These are phyloP conservation scores for Arctostaphylos glauca DNA, from an alignment of 148 eudicot species.

Conservation along the genomic window DNA sequence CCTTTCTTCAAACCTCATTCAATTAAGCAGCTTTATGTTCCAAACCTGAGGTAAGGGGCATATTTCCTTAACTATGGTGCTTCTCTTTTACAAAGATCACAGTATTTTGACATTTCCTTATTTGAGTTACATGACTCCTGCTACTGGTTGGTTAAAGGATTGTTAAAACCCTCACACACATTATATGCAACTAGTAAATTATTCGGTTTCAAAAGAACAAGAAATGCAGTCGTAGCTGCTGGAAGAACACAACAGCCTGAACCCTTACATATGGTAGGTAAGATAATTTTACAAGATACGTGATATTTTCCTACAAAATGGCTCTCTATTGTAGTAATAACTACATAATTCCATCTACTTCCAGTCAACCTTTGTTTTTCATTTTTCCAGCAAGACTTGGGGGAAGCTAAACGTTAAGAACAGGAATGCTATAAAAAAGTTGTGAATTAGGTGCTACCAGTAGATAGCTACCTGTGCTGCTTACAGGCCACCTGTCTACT, in stretches of 20 bases:
- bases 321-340: not conserved
- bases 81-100: not conserved
- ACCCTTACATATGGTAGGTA: not conserved
- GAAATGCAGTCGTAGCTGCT: not conserved
- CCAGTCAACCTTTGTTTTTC: not conserved
- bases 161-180: constrained; percentile 6
- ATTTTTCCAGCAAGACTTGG: not conserved
- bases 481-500: constrained; percentile 79
- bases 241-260: not conserved
- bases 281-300: not conserved
- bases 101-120: not conserved
- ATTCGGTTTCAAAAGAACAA: not conserved
- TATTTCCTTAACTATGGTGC: not conserved
- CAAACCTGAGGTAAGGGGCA: not conserved
- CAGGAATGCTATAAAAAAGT: not conserved
- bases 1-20: not conserved
- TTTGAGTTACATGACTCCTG: not conserved
- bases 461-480: constrained; percentile 59
- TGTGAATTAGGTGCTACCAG: constrained; percentile 4
- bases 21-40: not conserved
- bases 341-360: not conserved
- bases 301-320: not conserved
- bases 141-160: not conserved
- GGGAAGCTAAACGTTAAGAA: not conserved
- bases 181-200: not conserved